phyloP scores from a whole-genome alignment of 2,329 filamentous ascomycete species.

The Hypoxylon sp. region DNA sequence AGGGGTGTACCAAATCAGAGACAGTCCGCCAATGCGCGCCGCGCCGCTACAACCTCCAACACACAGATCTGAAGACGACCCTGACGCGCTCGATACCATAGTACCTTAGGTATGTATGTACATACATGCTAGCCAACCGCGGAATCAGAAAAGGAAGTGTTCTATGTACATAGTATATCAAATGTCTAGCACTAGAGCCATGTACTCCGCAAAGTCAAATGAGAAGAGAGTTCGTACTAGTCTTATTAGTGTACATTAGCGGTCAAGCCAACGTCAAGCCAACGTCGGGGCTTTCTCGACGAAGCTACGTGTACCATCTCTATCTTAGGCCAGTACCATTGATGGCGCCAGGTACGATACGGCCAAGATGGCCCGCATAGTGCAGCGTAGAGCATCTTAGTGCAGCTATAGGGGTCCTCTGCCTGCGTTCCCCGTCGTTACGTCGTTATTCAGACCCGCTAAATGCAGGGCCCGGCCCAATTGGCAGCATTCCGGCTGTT shows the following conservation, averaged over 20 bases:
- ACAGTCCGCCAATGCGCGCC: conserved; percentile 27
- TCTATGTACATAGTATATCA: conserved; percentile 11
- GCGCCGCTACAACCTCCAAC: conserved; percentile 19
- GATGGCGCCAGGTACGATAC: conserved; percentile 19
- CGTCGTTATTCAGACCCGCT: conserved; percentile 44
- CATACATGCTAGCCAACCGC: conserved; percentile 6
- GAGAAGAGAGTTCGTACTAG: conserved; percentile 23
- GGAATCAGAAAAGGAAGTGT: conserved; percentile 8
- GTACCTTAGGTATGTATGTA: too few species aligned
- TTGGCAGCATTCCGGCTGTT: conserved; percentile 42
- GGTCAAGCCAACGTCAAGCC: conserved; percentile 20
- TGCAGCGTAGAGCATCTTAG: background rate
- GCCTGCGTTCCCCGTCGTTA: conserved; percentile 46
- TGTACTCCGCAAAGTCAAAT: conserved; percentile 36
- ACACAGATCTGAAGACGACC: conserved; percentile 34
- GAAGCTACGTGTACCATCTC: conserved; percentile 25
- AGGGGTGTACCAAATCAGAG: too few species aligned
- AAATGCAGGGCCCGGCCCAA: conserved; percentile 47
- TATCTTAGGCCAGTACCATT: conserved; percentile 23
- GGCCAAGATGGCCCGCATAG: background rate
- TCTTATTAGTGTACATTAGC: conserved; percentile 30
- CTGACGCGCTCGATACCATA: too few species aligned
- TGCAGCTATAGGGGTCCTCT: conserved; percentile 11
- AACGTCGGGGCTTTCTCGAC: conserved; percentile 12
- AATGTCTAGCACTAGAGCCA: conserved; percentile 15